These are phyloP conservation scores for Piloderma croceum DNA, from an alignment of 768 basidiomycete species.

Conservation along the genomic window DNA sequence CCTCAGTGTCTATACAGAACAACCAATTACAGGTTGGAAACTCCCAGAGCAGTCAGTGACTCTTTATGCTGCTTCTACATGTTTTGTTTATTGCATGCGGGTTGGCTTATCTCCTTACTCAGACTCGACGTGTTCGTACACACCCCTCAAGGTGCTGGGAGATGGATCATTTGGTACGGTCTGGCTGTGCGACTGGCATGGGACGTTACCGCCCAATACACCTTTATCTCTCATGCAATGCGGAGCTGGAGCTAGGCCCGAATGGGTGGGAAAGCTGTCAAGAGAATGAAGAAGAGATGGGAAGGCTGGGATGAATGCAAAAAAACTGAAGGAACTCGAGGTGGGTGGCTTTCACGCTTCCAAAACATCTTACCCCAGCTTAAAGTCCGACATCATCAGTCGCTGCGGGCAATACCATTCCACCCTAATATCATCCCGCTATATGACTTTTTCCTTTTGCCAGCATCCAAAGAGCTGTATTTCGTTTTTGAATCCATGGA, in stretches of 20 bases:
- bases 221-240: slow-evolving; percentile 94
- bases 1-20: slow-evolving; percentile 68
- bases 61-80: slow-evolving; percentile 6
- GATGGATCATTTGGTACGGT: slow-evolving; percentile 99
- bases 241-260: slow-evolving; percentile 84
- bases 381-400: too few relatives aligned
- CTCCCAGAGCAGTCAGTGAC: slow-evolving; percentile 64
- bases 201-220: slow-evolving; percentile 85
- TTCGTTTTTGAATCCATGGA: slow-evolving; percentile 99
- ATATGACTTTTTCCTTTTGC: slow-evolving; percentile 99
- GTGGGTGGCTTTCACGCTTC: too few relatives aligned
- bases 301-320: slow-evolving; percentile 98
- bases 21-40: slow-evolving; percentile 69
- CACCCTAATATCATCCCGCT: slow-evolving; percentile 98
- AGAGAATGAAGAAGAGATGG: slow-evolving; percentile 97
- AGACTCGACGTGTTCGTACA: slow-evolving; percentile 88
- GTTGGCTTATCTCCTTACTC: too few relatives aligned
- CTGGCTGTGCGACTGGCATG: slow-evolving; percentile 99
- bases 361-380: too few relatives aligned
- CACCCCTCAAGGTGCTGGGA: slow-evolving; percentile 92
- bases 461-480: slow-evolving; percentile 91
- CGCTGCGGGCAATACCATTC: slow-evolving; percentile 87
- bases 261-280: slow-evolving; percentile 94
- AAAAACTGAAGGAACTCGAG: slow-evolving; percentile 91
- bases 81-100: too few relatives aligned